phyloP scores from a whole-genome alignment of 345 rosid genomes.

The Euclidium syriacum region DNA sequence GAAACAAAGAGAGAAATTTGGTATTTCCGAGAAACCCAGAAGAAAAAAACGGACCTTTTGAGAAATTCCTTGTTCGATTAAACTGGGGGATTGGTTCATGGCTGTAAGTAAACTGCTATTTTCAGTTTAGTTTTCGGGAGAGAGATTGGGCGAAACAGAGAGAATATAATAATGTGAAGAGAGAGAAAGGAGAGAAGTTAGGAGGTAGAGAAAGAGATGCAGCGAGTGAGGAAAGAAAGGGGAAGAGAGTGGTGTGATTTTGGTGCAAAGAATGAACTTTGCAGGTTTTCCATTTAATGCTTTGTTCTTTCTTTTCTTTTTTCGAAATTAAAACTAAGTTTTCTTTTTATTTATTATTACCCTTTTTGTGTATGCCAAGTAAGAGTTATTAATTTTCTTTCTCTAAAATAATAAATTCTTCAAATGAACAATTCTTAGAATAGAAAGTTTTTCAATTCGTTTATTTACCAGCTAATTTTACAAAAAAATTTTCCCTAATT shows the following conservation, averaged over 20 bases:
- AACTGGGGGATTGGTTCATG: constrained; percentile 47
- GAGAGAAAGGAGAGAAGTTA: constrained; percentile 34
- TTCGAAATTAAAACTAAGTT: background rate
- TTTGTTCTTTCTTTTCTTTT: constrained; percentile 2
- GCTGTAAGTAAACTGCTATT: constrained; percentile 8
- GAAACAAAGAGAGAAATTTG: too few relatives aligned
- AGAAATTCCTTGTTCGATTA: constrained; percentile 44
- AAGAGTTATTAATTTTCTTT: background rate
- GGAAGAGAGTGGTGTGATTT: constrained; percentile 27
- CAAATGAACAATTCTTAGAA: too few relatives aligned
- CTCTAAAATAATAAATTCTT: background rate
- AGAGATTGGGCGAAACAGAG: constrained; percentile 22
- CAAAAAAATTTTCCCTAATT: too few relatives aligned
- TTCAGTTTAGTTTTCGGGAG: constrained; percentile 4
- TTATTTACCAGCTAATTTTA: too few relatives aligned
- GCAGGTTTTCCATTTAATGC: constrained; percentile 35
- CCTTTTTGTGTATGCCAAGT: background rate
- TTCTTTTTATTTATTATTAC: background rate
- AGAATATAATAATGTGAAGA: constrained; percentile 30
- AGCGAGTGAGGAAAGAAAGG: constrained; percentile 29
- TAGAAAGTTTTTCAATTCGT: too few relatives aligned
- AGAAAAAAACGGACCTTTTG: constrained; percentile 39
- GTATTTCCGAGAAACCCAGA: background rate
- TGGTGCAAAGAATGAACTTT: constrained; percentile 32
- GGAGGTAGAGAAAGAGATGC: constrained; percentile 32